Base-by-base conservation (phyloP, 1,284 basidiomycete genomes). In the Marasmius fiardii region DNA sequence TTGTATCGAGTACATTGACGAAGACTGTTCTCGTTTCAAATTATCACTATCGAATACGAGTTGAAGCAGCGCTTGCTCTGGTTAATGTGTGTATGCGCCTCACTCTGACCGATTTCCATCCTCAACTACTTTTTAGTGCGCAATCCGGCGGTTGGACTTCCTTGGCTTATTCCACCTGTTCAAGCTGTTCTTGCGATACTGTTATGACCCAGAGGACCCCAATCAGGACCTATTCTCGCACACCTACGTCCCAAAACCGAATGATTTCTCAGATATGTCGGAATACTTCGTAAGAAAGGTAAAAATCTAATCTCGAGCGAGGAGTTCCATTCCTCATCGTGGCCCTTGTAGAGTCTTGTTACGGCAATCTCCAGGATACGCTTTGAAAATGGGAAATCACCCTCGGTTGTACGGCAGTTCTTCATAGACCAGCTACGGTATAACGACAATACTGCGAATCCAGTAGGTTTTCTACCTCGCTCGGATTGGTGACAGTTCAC, bases 251-350 rank as follows among this genome's bases (percentile, higher is more conserved):
- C 94, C 95, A 1, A 85, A 90, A 60, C 93, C 95, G 16, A 99
- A 98, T 68, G 90, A 98, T 66, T 98, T 98, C 67, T 85, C 86
- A 56, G 92, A 98, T 64, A 75, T 97, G 47, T 76, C 94, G 1
- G 92, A 97, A 63, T 98, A 99, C 71, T 96, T 98, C 66, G 85
- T 99, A 35, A 89, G 93, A 64, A 95, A 96, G 85, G 93, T 90
- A 57, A 60, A 77, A 64, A 24, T 21, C 43, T 41, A 43, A n/a
- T n/a, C 43, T 35, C 10, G 45, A 16, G 44, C 41, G 8, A 31
- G 54, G 59, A 33, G 16, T 28, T 41, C 49, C 21, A 21, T 11
- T 35, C 55, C 20, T 52, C n/a, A 33, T 35, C 7, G 45, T 54
- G 43, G 47, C 41, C n/a, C n/a, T 53, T 56, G 2, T 65, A 93